Conservation (phyloP, 192 early-diverging fungal species). For the Coemansia sp. region DNA sequence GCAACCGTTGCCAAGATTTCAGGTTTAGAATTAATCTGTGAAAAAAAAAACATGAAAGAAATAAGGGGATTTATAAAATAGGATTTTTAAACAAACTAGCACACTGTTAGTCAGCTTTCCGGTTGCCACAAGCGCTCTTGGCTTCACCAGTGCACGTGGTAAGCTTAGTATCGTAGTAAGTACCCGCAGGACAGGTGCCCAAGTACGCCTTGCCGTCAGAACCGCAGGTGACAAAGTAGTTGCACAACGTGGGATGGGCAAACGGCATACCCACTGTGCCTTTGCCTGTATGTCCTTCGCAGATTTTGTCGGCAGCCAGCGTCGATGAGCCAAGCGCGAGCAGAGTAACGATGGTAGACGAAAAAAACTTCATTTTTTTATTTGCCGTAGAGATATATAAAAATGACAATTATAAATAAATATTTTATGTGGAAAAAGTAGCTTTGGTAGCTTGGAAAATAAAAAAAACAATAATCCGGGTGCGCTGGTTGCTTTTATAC, state of each 20-base stretch:
- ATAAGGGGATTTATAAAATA: no score
- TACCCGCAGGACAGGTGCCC: constrained; percentile 39
- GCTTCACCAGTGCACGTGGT: constrained; percentile 33
- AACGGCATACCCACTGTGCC: constrained; percentile 39
- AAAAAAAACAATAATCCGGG: no score
- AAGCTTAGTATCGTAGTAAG: constrained; percentile 45
- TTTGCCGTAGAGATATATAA: neutral
- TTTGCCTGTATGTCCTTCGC: constrained; percentile 44
- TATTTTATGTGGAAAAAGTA: no score
- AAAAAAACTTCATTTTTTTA: neutral
- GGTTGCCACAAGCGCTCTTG: constrained; percentile 35
- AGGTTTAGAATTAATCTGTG: no score
- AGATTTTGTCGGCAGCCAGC: constrained; percentile 16
- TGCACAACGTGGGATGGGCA: constrained; percentile 34
- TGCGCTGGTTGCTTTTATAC: no score
- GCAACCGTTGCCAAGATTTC: no score
- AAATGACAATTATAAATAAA: neutral
- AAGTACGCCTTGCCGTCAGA: constrained; percentile 33
- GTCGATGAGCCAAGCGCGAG: neutral
- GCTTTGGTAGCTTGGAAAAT: no score
- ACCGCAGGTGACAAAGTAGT: constrained; percentile 31
- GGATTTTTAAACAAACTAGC: neutral
- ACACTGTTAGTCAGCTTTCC: constrained; percentile 17
- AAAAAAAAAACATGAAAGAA: neutral
- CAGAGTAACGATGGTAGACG: neutral